Conservation (phyloP, 441 rosid species). For the Macaranga tanarius region DNA sequence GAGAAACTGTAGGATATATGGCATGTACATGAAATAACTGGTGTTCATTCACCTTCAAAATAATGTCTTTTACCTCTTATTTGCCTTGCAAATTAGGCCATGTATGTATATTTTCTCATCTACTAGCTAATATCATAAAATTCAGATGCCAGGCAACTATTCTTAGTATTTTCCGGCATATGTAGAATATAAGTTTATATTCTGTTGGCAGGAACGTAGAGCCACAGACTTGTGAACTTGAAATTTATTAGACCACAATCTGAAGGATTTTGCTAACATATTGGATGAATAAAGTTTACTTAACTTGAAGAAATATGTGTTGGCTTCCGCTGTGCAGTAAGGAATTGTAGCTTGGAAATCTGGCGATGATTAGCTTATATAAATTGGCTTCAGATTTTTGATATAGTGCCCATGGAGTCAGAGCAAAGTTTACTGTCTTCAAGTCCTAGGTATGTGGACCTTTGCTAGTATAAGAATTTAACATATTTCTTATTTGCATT, state of each 20-base stretch:
- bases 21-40: not conserved
- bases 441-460: too few relatives aligned
- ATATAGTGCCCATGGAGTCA: not conserved
- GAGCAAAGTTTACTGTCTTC: not conserved
- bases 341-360: not conserved
- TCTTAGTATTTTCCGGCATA: not conserved
- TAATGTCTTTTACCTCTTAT: not conserved
- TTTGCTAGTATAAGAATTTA: too few relatives aligned
- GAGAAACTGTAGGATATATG: not conserved
- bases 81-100: not conserved
- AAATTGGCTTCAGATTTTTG: not conserved
- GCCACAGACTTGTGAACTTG: not conserved
- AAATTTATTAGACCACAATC: not conserved
- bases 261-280: not conserved
- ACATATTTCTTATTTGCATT: too few relatives aligned
- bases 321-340: not conserved
- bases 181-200: not conserved
- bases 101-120: not conserved
- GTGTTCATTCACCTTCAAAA: conserved; percentile 3
- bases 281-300: not conserved
- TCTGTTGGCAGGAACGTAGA: not conserved
- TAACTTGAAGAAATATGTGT: not conserved
- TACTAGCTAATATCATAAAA: not conserved
- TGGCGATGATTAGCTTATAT: not conserved
- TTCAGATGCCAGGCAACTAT: not conserved